phyloP scores from a whole-genome alignment of 257 asterid species.

The Ocimum tenuiflorum region DNA sequence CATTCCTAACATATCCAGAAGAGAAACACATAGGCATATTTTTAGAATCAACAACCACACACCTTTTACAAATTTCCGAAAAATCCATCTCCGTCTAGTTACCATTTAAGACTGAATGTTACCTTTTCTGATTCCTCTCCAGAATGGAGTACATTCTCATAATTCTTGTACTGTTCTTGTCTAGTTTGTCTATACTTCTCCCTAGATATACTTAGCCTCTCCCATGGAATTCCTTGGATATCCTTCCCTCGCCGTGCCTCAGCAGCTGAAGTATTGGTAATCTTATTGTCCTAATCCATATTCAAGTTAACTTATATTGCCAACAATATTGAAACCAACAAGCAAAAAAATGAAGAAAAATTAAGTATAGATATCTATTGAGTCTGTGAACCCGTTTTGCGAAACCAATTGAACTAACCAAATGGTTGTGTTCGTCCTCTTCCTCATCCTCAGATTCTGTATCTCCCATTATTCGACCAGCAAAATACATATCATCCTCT shows the following conservation, averaged over 20 bases:
- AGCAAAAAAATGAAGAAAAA: not conserved
- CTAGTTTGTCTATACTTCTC: constrained; percentile 58
- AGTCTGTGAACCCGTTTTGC: not conserved
- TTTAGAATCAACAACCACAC: too few species aligned
- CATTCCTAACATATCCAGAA: constrained; percentile 34
- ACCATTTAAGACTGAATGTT: constrained; percentile 1
- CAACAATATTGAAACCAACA: not conserved
- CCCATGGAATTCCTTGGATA: constrained; percentile 70
- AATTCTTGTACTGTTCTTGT: constrained; percentile 53
- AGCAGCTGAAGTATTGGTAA: constrained; percentile 51
- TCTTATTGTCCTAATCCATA: constrained; percentile 43
- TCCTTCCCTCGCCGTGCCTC: constrained; percentile 57
- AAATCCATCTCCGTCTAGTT: not conserved
- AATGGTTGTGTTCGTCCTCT: constrained; percentile 47
- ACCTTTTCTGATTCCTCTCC: constrained; percentile 53
- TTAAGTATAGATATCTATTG: not conserved
- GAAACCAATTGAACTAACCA: constrained; percentile 31
- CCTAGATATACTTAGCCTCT: constrained; percentile 44
- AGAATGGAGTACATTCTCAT: constrained; percentile 45
- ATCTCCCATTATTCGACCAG: constrained; percentile 45
- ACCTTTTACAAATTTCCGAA: too few species aligned
- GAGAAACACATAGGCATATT: not conserved
- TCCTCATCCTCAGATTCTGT: constrained; percentile 53
- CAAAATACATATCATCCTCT: constrained; percentile 44
- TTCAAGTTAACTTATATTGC: constrained; percentile 21